Evolutionary conservation across 768 basidiomycete genomes (phyloP), one percentile per base, ranked within the genome.

Genomic region (Paxillus ammoniavirescens): DNA sequence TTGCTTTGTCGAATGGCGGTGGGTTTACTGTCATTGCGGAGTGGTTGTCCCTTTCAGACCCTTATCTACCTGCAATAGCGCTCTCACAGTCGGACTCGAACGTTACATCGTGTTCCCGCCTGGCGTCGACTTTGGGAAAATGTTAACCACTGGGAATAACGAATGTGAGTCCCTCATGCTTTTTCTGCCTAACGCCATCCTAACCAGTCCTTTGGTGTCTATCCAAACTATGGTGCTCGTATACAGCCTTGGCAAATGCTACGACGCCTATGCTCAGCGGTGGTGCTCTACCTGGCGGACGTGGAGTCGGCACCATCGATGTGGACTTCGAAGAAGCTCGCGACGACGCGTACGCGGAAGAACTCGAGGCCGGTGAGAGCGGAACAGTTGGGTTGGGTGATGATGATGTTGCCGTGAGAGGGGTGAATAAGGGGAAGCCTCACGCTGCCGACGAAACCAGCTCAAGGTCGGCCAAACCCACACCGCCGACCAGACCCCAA

Each of bases 1-100:
- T 56, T 95, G 91, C 65, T 89, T 94, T 63, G 71, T 83, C 18
- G 77, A 83, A 48, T 97, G 94, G 93, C 79, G 80, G 44, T 65
- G 40, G 42, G 55, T 46, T 26, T 42, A 10, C 12, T 14, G 26
- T 17, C 8, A 8, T 36, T 31, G 2, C 47, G 26, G 13, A 43
- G 55, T 33, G 2, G n/a, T 13, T 35, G 5, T 26, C 9, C 8
- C 8, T 40, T 8, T n/a, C 6, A 37, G 6, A 7, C 1, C 40
- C 13, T 42, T 2, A 15, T 17, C 4, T 2, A 36, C 17, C 8
- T 15, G 23, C 30, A 14, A 43, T 28, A 71, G 70, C 15, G 77
- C 79, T 33, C 73, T 90, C 53, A 85, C 86, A 0, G 78, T 82
- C 12, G 84, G 80, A 1, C 68, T 77, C 15, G 81, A 83, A 47